These are phyloP conservation scores for Discostella stelligeroides DNA, from an alignment of 108 stramenopile species.

Conservation along the genomic window DNA sequence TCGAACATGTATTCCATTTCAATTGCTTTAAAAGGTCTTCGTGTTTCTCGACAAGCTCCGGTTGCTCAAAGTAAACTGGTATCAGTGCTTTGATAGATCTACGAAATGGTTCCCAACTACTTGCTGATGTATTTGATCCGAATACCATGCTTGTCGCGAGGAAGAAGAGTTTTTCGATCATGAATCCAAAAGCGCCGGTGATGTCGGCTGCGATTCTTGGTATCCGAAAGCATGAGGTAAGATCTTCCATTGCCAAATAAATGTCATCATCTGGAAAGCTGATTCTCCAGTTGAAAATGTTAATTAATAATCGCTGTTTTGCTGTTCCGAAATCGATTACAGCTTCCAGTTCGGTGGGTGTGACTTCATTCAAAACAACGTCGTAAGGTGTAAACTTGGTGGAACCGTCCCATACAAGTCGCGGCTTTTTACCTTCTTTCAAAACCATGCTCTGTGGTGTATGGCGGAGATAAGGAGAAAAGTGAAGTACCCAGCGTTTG, in stretches of 20 bases:
- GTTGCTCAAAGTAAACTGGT: too few relatives aligned
- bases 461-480: too few relatives aligned
- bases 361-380: background rate
- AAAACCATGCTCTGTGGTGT: too few relatives aligned
- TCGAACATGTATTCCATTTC: too few relatives aligned
- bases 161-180: background rate
- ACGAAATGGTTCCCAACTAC: constrained; percentile 2
- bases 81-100: background rate
- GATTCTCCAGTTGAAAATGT: background rate
- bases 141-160: too few relatives aligned
- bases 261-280: too few relatives aligned
- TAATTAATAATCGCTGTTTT: background rate
- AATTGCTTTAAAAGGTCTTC: too few relatives aligned
- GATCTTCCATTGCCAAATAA: background rate
- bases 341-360: background rate
- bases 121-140: background rate
- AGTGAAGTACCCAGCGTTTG: background rate
- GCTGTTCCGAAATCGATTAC: background rate
- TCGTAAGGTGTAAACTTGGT: background rate
- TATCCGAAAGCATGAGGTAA: background rate
- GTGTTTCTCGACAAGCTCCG: too few relatives aligned
- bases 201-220: too few relatives aligned
- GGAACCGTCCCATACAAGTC: too few relatives aligned
- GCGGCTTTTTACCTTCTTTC: background rate
- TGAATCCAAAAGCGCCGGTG: constrained; percentile 5